Percentiles rank a stretch among this genome's conserved stretches.
Evolutionary conservation across 2,329 filamentous ascomycete genomes (phyloP).

Genomic region (Lojkania enalia): DNA sequence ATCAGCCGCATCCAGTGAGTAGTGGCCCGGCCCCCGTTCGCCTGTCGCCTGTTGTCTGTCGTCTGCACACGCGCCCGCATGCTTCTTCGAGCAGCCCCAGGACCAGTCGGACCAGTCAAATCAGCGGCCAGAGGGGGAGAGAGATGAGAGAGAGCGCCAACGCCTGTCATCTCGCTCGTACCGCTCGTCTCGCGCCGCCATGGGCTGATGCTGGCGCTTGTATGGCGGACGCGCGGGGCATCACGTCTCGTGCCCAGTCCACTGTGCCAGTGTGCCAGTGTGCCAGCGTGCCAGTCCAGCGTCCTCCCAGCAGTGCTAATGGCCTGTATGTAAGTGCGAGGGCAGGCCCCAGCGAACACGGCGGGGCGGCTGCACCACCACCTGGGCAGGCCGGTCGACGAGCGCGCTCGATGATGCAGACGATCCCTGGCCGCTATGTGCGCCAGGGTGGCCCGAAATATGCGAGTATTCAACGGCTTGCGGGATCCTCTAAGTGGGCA

Average conservation of each 20-base stretch:
- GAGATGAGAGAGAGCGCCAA: no score
- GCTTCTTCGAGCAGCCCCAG: constrained; percentile 1
- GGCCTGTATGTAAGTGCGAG: not conserved
- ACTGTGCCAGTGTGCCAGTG: no score
- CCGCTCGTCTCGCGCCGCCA: no score
- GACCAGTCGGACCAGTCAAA: no score
- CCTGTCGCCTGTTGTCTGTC: no score
- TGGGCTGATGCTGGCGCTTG: no score
- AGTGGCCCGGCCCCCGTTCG: constrained; percentile 3
- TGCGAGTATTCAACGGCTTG: constrained; percentile 46
- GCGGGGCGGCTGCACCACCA: constrained; percentile 8
- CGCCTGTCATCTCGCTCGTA: no score
- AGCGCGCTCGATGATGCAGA: constrained; percentile 26
- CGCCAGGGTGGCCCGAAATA: constrained; percentile 38
- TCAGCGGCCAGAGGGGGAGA: no score
- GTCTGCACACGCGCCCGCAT: not conserved
- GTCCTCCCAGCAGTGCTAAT: no score
- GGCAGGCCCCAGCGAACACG: not conserved
- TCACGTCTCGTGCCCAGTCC: constrained; percentile 20
- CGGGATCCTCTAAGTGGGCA: constrained; percentile 41
- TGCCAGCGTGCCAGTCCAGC: no score
- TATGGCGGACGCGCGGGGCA: constrained; percentile 29
- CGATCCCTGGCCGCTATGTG: constrained; percentile 40
- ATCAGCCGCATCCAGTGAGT: constrained; percentile 47
- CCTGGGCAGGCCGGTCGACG: constrained; percentile 15